Percentiles rank a stretch among this genome's conserved stretches.
Conservation (phyloP, 805 yeast species). For the Lipomyces spencermartinsiae region DNA sequence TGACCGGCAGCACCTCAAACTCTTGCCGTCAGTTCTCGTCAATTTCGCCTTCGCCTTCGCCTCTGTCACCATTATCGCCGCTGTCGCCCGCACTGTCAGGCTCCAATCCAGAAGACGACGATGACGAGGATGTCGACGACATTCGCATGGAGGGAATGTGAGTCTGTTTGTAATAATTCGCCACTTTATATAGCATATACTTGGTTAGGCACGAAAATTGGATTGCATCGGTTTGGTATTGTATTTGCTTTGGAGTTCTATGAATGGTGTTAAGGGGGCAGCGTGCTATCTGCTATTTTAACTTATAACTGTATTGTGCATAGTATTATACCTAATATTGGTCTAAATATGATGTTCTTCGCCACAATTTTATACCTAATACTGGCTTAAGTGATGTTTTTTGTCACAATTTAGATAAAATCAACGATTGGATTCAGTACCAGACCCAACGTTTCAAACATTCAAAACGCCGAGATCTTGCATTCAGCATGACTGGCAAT, state of each 20-base stretch:
- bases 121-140: background rate
- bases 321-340: background rate
- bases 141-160: background rate
- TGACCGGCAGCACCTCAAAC: background rate
- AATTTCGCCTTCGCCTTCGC: background rate
- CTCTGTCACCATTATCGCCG: constrained; percentile 14
- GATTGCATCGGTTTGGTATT: background rate
- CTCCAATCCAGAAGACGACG: background rate
- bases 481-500: no score
- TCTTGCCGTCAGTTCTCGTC: background rate
- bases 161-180: background rate
- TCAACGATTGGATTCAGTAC: no score
- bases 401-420: no score
- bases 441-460: no score
- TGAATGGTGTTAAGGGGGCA: background rate
- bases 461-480: no score
- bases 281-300: background rate
- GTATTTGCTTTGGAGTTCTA: background rate
- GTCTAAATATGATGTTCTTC: background rate
- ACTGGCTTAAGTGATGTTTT: no score
- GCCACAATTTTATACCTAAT: no score
- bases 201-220: background rate
- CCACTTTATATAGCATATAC: background rate
- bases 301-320: background rate
- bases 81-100: constrained; percentile 16